Evolutionary conservation across 2,329 filamentous ascomycete genomes (phyloP).

Genomic region (Akanthomyces lecanii): DNA sequence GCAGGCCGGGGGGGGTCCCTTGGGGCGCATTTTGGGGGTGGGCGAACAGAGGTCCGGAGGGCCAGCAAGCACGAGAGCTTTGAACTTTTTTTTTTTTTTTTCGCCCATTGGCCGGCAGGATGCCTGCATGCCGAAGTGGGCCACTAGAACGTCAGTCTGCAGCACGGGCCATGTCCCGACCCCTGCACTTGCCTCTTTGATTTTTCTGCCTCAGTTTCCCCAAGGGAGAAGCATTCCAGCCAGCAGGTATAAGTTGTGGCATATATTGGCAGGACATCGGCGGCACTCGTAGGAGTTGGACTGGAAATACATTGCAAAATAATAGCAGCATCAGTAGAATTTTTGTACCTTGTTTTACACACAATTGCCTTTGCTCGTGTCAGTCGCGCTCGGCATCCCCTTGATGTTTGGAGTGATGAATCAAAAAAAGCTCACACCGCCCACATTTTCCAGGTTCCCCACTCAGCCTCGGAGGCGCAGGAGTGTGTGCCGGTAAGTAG

Average conservation of each 20-base stretch:
- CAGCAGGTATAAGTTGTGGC: neutral
- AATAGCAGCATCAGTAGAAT: too few relatives aligned
- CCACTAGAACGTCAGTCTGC: conserved; percentile 28
- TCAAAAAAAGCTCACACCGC: conserved; percentile 19
- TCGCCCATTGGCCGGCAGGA: conserved; percentile 31
- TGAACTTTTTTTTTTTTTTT: conserved; percentile 36
- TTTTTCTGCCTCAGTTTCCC: conserved; percentile 4
- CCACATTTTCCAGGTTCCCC: conserved; percentile 11
- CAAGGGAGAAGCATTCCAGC: conserved; percentile 7
- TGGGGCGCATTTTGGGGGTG: neutral
- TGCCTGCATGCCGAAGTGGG: conserved; percentile 35
- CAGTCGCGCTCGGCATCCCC: neutral
- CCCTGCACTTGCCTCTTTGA: conserved; percentile 3
- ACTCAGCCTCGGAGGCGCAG: conserved; percentile 10
- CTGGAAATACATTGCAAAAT: neutral
- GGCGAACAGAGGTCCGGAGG: neutral
- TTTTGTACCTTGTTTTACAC: too few relatives aligned
- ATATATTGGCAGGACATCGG: neutral
- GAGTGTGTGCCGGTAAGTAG: neutral
- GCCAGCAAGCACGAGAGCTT: conserved; percentile 31
- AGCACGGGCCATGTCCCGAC: conserved; percentile 21
- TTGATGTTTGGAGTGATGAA: conserved; percentile 16
- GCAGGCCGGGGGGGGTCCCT: neutral
- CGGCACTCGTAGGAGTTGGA: too few relatives aligned
- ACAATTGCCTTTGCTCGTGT: neutral